Evolutionary conservation across 345 rosid species (phyloP).

Genomic region (Geranium rotundifolium): DNA sequence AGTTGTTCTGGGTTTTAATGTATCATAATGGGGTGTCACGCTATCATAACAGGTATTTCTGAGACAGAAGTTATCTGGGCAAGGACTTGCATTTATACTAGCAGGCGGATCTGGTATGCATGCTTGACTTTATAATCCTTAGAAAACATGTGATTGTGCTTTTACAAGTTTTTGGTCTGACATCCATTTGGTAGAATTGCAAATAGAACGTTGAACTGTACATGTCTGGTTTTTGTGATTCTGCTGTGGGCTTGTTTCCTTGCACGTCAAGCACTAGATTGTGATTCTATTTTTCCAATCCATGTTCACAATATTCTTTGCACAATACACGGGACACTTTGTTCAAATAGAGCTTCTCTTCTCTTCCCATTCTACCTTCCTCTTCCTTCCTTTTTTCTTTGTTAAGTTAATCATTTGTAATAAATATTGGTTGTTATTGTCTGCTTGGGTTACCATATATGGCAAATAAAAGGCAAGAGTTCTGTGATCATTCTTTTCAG

Average conservation of each 20-base stretch:
- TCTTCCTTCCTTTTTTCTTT: not conserved
- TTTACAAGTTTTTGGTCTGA: not conserved
- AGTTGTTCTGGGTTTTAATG: not conserved
- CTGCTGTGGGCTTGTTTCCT: not conserved
- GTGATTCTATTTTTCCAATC: too few relatives aligned
- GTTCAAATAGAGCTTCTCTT: not conserved
- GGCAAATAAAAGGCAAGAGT: too few relatives aligned
- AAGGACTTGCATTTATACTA: slow-evolving; percentile 85
- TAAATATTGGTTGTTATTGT: too few relatives aligned
- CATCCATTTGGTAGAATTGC: not conserved
- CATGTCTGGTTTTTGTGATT: not conserved
- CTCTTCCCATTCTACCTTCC: not conserved
- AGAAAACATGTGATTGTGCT: not conserved
- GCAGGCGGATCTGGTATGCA: slow-evolving; percentile 95
- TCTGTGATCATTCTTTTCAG: not conserved
- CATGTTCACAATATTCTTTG: not conserved
- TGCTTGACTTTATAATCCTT: slow-evolving; percentile 2
- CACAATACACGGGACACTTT: not conserved
- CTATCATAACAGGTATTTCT: slow-evolving; percentile 57
- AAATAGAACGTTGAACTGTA: not conserved
- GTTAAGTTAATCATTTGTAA: not conserved
- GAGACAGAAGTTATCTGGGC: slow-evolving; percentile 82
- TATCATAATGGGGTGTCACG: not conserved
- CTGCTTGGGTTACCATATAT: too few relatives aligned
- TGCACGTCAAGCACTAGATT: too few relatives aligned